Conservation (phyloP, 257 asterid species). For the Gentiana straminea region DNA sequence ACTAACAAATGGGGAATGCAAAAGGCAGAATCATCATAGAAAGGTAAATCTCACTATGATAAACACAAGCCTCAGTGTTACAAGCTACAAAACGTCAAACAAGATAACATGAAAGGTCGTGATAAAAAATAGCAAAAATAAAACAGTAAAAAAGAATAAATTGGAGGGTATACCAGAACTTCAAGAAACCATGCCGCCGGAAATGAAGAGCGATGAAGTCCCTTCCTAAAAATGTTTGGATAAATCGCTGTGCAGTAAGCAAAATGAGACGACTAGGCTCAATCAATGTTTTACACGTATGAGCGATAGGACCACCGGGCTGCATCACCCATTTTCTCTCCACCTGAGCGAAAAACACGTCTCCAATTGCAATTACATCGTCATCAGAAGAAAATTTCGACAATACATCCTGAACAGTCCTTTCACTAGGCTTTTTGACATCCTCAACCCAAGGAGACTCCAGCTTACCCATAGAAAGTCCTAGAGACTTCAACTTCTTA, state of each 20-base stretch:
- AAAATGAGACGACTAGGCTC: slow-evolving; percentile 85
- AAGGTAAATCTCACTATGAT: too few species aligned
- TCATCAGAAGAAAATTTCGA: slow-evolving; percentile 52
- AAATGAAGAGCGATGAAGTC: slow-evolving; percentile 87
- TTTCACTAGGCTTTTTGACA: slow-evolving; percentile 65
- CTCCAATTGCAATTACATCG: slow-evolving; percentile 88
- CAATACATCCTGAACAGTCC: slow-evolving; percentile 51
- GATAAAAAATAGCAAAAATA: slow-evolving; percentile 10
- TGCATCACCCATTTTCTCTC: slow-evolving; percentile 91
- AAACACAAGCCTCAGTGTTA: too few species aligned
- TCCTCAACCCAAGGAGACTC: slow-evolving; percentile 86
- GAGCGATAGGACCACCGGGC: slow-evolving; percentile 91
- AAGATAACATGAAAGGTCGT: too few species aligned
- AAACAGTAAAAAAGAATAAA: slow-evolving; percentile 5
- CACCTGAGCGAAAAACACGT: slow-evolving; percentile 88
- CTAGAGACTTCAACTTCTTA: slow-evolving; percentile 73
- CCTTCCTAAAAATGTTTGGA: slow-evolving; percentile 89
- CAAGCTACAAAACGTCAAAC: too few species aligned
- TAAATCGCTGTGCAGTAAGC: slow-evolving; percentile 91
- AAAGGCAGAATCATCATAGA: too few species aligned
- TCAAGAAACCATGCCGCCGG: slow-evolving; percentile 95
- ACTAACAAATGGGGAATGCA: too few species aligned
- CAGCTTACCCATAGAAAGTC: slow-evolving; percentile 60
- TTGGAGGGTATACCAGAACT: slow-evolving; percentile 60
- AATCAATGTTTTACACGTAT: slow-evolving; percentile 67